Evolutionary conservation across 108 stramenopile species (phyloP), one percentile per base, ranked within the genome.

Genomic region (Fistulifera solaris): DNA sequence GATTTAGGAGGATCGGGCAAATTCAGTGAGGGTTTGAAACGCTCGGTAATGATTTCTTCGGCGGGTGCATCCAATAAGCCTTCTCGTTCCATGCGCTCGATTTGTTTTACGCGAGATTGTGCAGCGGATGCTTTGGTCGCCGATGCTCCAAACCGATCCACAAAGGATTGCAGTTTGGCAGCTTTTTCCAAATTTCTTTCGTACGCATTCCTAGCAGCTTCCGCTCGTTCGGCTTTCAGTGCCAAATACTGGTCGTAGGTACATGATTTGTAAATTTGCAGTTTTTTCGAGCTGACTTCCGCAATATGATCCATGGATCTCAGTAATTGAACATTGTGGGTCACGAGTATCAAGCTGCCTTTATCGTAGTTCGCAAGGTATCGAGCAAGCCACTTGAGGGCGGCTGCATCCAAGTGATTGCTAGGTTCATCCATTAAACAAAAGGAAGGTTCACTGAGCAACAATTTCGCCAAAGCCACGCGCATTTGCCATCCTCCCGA

Each of bases 401-500:
- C 86, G 18, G 71, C 58, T 6, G 58, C 52, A 52, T 87, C 89
- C 42, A 93, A 59, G 47, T 94, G 88, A 70, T 89, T 93, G 25
- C 40, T 63, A 10, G 93, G 93, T 56, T 94, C 93, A 59, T 94
- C 93, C 21, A 94, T 62, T 40, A 94, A 44, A 24, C 92, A 61
- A 10, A 93, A 50, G 28, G 78, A 68, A n/a, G 93, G 90, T 41
- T 81, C 72, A 26, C 80, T 81, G 1, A 94, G 64, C 28, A 94
- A 54, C 22, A 94, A 58, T 62, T 82, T 78, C 12, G 84, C 88
- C 27, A 94, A 70, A 7, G 83, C 85, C 6, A 94, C 90, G 48
- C 90, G 69, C 95, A 96, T 96, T 66, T 96, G 93, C 93, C 93
- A 96, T 27, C 95, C 95, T 16, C 95, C 95, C 50, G 70, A 73